phyloP scores from a whole-genome alignment of 352 stramenopile genomes.

The Globisporangium nunn region DNA sequence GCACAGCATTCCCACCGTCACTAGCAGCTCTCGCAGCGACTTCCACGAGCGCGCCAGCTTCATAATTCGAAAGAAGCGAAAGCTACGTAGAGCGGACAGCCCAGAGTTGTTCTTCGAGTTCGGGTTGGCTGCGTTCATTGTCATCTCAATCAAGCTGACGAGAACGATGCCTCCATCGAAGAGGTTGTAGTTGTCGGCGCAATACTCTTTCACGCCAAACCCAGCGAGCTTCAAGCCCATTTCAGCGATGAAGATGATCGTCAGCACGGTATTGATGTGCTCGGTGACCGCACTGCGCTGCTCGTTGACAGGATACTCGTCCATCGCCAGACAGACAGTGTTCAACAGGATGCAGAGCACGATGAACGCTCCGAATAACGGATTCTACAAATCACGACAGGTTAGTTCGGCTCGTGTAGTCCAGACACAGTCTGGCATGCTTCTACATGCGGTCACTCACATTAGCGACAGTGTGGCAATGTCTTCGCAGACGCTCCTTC shows the following conservation, averaged over 20 bases:
- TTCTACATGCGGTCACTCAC: conserved; percentile 3
- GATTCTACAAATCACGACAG: conserved; percentile 12
- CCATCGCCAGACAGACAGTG: conserved; percentile 46
- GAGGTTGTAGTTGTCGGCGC: conserved; percentile 39
- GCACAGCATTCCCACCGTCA: conserved; percentile 27
- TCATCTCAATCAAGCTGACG: conserved; percentile 37
- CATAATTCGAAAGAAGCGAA: conserved; percentile 82
- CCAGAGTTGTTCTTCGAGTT: conserved; percentile 28
- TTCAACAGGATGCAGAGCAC: conserved; percentile 57
- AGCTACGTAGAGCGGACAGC: conserved; percentile 71
- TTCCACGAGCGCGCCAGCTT: conserved; percentile 90
- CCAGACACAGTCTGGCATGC: background rate
- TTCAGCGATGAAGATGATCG: conserved; percentile 38
- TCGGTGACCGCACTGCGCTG: conserved; percentile 16
- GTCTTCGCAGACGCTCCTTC: conserved; percentile 10
- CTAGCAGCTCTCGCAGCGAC: conserved; percentile 74
- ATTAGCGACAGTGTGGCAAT: conserved; percentile 16
- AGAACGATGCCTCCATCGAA: conserved; percentile 56
- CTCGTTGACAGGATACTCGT: conserved; percentile 30
- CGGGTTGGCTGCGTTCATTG: conserved; percentile 21
- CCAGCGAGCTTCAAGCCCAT: conserved; percentile 59
- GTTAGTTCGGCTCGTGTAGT: background rate
- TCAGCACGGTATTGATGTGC: conserved; percentile 29
- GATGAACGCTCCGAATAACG: conserved; percentile 27
- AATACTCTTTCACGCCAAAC: conserved; percentile 35